phyloP scores from a whole-genome alignment of 148 eudicot species.

The Cornus suecica region DNA sequence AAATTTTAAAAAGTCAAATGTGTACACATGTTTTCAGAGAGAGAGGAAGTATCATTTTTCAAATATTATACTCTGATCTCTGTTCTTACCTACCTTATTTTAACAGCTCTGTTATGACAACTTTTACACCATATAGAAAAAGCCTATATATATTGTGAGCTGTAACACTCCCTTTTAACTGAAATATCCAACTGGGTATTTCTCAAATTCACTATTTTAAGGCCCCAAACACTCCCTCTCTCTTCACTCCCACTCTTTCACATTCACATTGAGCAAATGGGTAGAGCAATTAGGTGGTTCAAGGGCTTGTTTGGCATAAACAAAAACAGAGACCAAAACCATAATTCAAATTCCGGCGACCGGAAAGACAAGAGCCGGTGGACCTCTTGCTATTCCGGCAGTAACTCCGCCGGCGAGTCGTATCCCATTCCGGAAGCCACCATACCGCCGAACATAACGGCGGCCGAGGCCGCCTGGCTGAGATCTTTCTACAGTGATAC shows the following conservation, averaged over 20 bases:
- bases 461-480: conserved; percentile 61
- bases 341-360: conserved; percentile 23
- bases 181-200: conserved; percentile 5
- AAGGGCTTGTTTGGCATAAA: conserved; percentile 61
- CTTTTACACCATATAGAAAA: neutral
- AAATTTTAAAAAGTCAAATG: no score
- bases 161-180: conserved; percentile 11
- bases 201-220: neutral
- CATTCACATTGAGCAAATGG: conserved; percentile 34
- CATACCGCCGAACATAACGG: conserved; percentile 42
- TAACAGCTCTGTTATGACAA: conserved; percentile 8
- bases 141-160: conserved; percentile 2
- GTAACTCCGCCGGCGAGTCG: conserved; percentile 18
- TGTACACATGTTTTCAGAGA: neutral
- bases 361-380: conserved; percentile 21
- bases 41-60: no score
- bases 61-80: neutral
- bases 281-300: conserved; percentile 61
- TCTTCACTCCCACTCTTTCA: neutral
- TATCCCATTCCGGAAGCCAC: conserved; percentile 43
- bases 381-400: conserved; percentile 12
- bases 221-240: neutral
- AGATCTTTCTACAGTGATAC: conserved; percentile 40
- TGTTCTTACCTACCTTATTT: neutral
- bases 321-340: conserved; percentile 14